Base-by-base conservation (phyloP, 148 eudicot species). In the Camellia japonica region DNA sequence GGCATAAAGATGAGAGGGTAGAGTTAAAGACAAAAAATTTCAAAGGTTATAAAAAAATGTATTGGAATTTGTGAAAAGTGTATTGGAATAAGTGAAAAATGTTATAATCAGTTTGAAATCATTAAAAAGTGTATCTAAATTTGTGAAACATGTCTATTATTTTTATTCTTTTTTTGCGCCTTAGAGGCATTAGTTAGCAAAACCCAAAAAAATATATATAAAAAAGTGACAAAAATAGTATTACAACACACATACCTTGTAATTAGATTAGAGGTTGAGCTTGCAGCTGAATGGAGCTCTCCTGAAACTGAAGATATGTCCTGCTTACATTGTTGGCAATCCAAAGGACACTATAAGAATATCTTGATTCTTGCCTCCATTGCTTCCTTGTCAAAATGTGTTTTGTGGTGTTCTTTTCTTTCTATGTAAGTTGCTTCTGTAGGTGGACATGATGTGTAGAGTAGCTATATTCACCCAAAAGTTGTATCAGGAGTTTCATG, bases 341-440 rank as follows among this genome's bases (percentile, higher is more conserved):
- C 71, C 44, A 65, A 67, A 52, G 41, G 70, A 47, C 14, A n/a
- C 1, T 30, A 63, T 23, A 70, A 54, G 84, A 77, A 81, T 81
- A 59, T 30, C 38, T 30, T 30, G 38, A 30, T 30, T 46, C 83
- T 81, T 81, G 74, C 75, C 75, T 47, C 58, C 18, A 15, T 81
- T 12, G 19, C 47, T 81, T 75, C 2, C 83, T 76, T 81, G 80
- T 54, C 60, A 60, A 49, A 23, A 46, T 60, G 16, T 68, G 15
- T 13, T 62, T 10, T 42, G 64, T 30, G 16, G 72, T 38, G 63
- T 81, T 81, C 83, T 81, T 77, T 77, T 76, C 80, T 77, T 81
- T 30, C 38, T 30, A 30, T 30, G 38, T 30, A 30, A 30, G 38
- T 30, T 1, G 38, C 38, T 30, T 30, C 38, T 30, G 0, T 30